These are phyloP conservation scores for Anisogramma anomala DNA, from an alignment of 2,329 filamentous ascomycete species.

Conservation along the genomic window DNA sequence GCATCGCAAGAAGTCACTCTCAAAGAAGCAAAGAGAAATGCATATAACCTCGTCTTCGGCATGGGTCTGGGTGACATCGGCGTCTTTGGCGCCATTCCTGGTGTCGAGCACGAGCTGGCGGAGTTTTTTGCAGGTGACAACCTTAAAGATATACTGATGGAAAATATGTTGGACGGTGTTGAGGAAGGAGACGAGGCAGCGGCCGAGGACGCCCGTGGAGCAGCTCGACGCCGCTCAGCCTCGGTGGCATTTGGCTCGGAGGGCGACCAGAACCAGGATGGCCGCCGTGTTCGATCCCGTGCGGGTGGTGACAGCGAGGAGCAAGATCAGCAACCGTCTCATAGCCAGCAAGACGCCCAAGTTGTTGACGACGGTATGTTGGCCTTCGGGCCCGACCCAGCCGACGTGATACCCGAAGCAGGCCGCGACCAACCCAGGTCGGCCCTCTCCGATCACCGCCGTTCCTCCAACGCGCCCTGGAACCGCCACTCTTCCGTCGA, in stretches of 20 bases:
- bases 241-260: conserved; percentile 31
- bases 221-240: conserved; percentile 30
- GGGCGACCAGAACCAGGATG: conserved; percentile 22
- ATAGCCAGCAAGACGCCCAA: conserved; percentile 16
- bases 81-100: conserved; percentile 20
- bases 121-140: conserved; percentile 34
- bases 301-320: conserved; percentile 19
- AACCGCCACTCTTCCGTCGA: conserved; percentile 36
- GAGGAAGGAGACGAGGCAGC: conserved; percentile 18
- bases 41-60: conserved; percentile 29
- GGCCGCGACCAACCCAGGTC: conserved; percentile 18
- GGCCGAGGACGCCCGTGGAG: conserved; percentile 13
- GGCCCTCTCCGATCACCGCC: conserved; percentile 21
- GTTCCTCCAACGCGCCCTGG: conserved; percentile 37
- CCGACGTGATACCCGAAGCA: conserved; percentile 18
- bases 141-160: conserved; percentile 24
- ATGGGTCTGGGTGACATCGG: conserved; percentile 28
- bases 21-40: conserved; percentile 31
- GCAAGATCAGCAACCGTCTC: conserved; percentile 2
- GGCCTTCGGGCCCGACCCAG: conserved; percentile 10
- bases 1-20: conserved; percentile 18
- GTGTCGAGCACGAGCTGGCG: conserved; percentile 32
- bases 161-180: not conserved
- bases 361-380: conserved; percentile 13
- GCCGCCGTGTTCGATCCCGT: conserved; percentile 29